Base-by-base conservation (phyloP, 345 rosid species). In the Citrus cavaleriei region DNA sequence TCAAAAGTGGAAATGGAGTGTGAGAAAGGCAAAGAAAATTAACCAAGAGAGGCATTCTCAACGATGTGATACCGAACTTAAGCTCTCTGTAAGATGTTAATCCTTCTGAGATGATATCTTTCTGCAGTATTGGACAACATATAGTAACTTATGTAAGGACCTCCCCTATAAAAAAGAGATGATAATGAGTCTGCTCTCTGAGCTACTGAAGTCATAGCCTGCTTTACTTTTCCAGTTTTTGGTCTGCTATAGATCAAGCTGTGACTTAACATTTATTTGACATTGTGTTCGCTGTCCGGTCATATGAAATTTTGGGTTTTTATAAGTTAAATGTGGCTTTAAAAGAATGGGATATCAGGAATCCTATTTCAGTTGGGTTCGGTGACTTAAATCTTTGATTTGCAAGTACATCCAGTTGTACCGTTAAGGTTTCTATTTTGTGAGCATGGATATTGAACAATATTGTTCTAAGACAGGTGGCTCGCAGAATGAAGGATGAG, bases 11-110 rank as follows among this genome's bases (percentile, higher is more conserved):
- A 97, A 88, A 83, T 90, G 98, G 97, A 91, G 85, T 74, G 84
- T 84, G 77, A 87, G 90, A 79, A 92, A 84, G 80, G 92, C 90
- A 68, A 93, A 86, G 70, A 97, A 93, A 85, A 89, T 87, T 78
- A 97, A 97, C 83, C 86, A 89, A 68, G 99, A 97, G 91, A 88
- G 97, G 79, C 93, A 97, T 89, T 90, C 99, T 59, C 92, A 84
- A 76, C 89, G 98, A 70, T 97, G 99, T 78, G 98, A 94, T 85
- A 87, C 86, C 62, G 98, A 97, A 84, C 98, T 97, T 81, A 94
- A 94, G 78, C 98, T 97, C 74, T 89, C 96, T 74, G 99, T 94
- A 92, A 93, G 93, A 80, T 78, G 28, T 65, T 61, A 78, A 16
- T 78, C 65, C 28, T 30, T 58, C 12, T 25, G 61, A 35, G 77